A percentile compares a stretch with the other conserved stretches of the same genome.
These are phyloP conservation scores for Hypoxylon cercidicola DNA, from an alignment of 495 filamentous ascomycete genomes.

Conservation along the genomic window DNA sequence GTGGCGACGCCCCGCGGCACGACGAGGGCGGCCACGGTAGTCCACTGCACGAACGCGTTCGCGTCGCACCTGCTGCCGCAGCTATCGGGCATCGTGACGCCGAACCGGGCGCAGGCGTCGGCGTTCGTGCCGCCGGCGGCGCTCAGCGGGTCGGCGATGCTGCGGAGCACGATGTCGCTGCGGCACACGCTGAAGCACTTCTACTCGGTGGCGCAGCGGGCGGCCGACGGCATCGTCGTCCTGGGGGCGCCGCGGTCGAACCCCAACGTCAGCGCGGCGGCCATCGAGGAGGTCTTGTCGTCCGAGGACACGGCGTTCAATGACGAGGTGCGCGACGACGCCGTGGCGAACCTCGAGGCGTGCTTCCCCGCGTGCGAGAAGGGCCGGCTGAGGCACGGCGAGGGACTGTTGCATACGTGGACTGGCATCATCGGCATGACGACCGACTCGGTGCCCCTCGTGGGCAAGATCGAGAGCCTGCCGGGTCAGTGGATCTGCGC, in stretches of 20 bases:
- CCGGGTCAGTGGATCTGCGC: conserved; percentile 46
- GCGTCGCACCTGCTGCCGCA: conserved; percentile 42
- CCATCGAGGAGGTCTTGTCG: conserved; percentile 13
- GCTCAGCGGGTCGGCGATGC: conserved; percentile 20
- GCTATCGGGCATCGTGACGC: conserved; percentile 28
- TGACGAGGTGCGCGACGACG: conserved; percentile 42
- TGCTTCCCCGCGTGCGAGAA: conserved; percentile 34
- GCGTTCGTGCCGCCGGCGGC: conserved; percentile 37
- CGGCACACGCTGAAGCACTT: conserved; percentile 45
- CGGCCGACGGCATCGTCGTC: conserved; percentile 41
- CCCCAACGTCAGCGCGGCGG: conserved; percentile 32
- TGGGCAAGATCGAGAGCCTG: conserved; percentile 32
- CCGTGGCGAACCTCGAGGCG: conserved; percentile 28
- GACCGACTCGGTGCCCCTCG: conserved; percentile 44
- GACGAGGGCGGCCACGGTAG: conserved; percentile 25
- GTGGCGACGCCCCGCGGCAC: conserved; percentile 35
- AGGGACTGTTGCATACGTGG: conserved; percentile 45
- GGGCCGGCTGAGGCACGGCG: conserved; percentile 28
- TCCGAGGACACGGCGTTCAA: conserved; percentile 36
- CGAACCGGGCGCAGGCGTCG: conserved; percentile 45
- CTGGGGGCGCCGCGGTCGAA: conserved; percentile 42
- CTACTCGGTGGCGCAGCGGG: conserved; percentile 40
- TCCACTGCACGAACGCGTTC: conserved; percentile 48
- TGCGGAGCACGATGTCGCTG: conserved; percentile 43
- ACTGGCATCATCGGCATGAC: conserved; percentile 48